These are phyloP conservation scores for Malassezia yamatoensis DNA, from an alignment of 1,284 basidiomycete species.

Conservation along the genomic window DNA sequence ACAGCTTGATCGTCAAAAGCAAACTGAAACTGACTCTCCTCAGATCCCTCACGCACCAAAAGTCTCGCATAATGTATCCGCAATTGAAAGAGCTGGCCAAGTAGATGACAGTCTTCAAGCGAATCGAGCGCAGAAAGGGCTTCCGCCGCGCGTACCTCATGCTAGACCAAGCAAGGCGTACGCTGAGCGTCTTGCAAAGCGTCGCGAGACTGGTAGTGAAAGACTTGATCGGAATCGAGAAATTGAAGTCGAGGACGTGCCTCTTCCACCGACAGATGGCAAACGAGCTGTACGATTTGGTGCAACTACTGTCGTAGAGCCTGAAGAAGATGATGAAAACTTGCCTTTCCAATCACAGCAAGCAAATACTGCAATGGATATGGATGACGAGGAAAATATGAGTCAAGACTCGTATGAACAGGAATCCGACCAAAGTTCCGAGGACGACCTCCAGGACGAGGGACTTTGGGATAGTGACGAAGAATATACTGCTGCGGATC, in stretches of 20 bases:
- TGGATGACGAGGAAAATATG: conserved; percentile 1
- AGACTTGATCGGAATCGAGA: background rate
- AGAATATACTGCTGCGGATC: conserved; percentile 37
- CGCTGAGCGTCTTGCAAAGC: conserved; percentile 28
- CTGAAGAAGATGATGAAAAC: background rate
- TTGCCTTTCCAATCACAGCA: background rate
- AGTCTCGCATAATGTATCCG: conserved; percentile 33
- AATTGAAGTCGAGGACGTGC: background rate
- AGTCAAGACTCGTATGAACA: background rate
- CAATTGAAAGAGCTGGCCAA: conserved; percentile 30
- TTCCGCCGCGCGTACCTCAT: conserved; percentile 37
- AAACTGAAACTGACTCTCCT: background rate
- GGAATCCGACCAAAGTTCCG: conserved; percentile 2
- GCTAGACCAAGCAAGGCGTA: conserved; percentile 44
- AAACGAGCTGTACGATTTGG: conserved; percentile 13
- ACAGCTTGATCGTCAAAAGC: conserved; percentile 19
- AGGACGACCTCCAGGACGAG: conserved; percentile 16
- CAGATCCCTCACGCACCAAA: conserved; percentile 16
- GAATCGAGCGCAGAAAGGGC: conserved; percentile 23
- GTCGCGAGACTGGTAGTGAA: background rate
- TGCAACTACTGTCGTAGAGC: conserved; percentile 2
- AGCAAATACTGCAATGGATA: conserved; percentile 1
- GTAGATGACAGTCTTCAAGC: conserved; percentile 25
- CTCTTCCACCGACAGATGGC: background rate
- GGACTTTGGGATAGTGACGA: conserved; percentile 29